A percentile compares a stretch with the other conserved stretches of the same genome.
These are phyloP conservation scores for Blastocystis sp. DNA, from an alignment of 352 stramenopile species.

Conservation along the genomic window DNA sequence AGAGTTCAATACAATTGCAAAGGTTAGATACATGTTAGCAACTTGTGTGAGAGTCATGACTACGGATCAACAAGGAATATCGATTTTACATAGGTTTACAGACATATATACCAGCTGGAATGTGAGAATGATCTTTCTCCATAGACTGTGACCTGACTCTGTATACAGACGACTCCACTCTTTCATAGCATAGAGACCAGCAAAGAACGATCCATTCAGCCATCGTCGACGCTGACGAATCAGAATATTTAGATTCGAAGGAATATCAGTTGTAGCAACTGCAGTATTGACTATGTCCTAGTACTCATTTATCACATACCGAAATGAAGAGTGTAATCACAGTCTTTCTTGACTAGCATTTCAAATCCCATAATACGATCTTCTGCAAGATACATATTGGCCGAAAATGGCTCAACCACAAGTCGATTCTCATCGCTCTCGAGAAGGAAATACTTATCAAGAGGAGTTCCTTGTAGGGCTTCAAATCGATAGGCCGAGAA, in stretches of 20 bases:
- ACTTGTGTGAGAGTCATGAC: conserved; percentile 60
- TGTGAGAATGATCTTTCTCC: conserved; percentile 64
- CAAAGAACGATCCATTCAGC: conserved; percentile 72
- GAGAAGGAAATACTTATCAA: conserved; percentile 66
- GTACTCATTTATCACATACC: neutral
- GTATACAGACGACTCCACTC: conserved; percentile 70
- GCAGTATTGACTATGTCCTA: conserved; percentile 64
- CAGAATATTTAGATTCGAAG: conserved; percentile 69
- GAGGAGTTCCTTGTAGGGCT: conserved; percentile 64
- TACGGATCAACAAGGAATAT: neutral
- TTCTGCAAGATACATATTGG: conserved; percentile 73
- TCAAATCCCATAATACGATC: conserved; percentile 73
- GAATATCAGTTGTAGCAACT: conserved; percentile 66
- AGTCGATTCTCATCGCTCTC: conserved; percentile 65
- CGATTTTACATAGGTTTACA: conserved; percentile 56
- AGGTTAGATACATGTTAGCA: conserved; percentile 60
- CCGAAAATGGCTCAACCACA: conserved; percentile 68
- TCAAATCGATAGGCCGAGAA: conserved; percentile 67
- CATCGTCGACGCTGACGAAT: conserved; percentile 71
- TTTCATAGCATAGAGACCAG: conserved; percentile 69
- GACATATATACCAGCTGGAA: conserved; percentile 65
- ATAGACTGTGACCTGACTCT: conserved; percentile 64
- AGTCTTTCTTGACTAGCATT: conserved; percentile 67
- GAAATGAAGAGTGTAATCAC: conserved; percentile 69
- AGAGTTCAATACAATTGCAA: conserved; percentile 57